These are phyloP conservation scores for Coniochaeta sp. DNA, from an alignment of 2,329 filamentous ascomycete species.

Conservation along the genomic window DNA sequence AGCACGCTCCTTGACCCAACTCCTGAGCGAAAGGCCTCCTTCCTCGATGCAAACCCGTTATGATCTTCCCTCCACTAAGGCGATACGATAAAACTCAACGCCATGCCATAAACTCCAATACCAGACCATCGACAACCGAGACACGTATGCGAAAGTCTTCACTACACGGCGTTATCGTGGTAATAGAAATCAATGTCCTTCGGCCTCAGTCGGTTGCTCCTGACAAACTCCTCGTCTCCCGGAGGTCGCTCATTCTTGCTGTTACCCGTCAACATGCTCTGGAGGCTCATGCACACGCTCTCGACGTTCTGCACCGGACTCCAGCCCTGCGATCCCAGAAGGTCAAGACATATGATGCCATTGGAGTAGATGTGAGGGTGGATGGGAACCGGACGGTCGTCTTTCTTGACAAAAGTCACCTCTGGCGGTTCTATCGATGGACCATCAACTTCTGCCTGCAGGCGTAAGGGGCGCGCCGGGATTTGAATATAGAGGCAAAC, in stretches of 20 bases:
- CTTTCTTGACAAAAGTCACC: constrained; percentile 72
- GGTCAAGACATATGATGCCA: constrained; percentile 94
- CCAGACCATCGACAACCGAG: neutral
- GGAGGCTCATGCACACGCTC: constrained; percentile 92
- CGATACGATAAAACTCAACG: neutral
- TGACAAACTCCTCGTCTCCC: constrained; percentile 85
- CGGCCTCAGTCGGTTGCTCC: constrained; percentile 69
- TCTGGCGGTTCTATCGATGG: constrained; percentile 72
- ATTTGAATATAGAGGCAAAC: constrained; percentile 5
- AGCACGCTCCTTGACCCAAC: neutral
- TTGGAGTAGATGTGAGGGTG: constrained; percentile 98
- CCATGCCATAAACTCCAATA: neutral
- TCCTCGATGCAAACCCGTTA: neutral
- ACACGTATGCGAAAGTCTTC: neutral
- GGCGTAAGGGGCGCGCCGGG: neutral
- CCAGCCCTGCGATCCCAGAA: constrained; percentile 85
- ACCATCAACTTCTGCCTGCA: constrained; percentile 4
- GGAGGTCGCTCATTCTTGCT: constrained; percentile 83
- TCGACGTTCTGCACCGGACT: constrained; percentile 95
- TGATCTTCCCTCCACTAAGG: neutral
- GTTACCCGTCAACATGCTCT: constrained; percentile 97
- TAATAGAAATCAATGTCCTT: constrained; percentile 91
- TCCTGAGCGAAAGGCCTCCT: neutral
- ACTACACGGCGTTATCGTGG: constrained; percentile 73
- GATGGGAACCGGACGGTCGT: constrained; percentile 70